These are phyloP conservation scores for Ambrosiella beaveri DNA, from an alignment of 2,329 filamentous ascomycete species.

Conservation along the genomic window DNA sequence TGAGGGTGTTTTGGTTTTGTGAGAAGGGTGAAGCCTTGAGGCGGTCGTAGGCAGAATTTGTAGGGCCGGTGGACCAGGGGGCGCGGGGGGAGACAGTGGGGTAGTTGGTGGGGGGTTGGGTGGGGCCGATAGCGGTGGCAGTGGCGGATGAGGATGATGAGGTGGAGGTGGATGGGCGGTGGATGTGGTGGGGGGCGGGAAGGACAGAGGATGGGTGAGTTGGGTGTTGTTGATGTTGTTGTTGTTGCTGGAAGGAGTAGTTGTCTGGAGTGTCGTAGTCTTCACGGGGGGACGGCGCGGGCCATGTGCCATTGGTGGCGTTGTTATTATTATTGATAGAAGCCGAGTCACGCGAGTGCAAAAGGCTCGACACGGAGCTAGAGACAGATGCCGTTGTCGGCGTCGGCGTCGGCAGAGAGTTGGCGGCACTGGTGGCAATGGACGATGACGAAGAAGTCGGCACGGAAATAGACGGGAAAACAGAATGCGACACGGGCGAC, in stretches of 20 bases:
- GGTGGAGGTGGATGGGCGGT: neutral
- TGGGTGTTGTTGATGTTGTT: slow-evolving; percentile 14
- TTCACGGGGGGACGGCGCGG: slow-evolving; percentile 23
- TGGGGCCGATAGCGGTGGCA: neutral
- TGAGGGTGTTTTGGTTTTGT: neutral
- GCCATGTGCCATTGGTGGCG: slow-evolving; percentile 15
- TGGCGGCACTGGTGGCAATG: neutral
- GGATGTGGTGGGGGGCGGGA: neutral
- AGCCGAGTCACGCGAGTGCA: slow-evolving; percentile 15
- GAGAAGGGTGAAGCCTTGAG: neutral
- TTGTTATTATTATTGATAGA: slow-evolving; percentile 8
- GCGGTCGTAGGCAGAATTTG: neutral
- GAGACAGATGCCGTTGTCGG: slow-evolving; percentile 2
- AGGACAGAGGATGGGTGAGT: neutral
- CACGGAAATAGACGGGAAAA: slow-evolving; percentile 4
- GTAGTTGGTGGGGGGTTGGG: neutral
- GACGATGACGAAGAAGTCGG: neutral
- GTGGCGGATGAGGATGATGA: neutral
- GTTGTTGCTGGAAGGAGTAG: slow-evolving; percentile 14
- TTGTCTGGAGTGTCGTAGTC: slow-evolving; percentile 24
- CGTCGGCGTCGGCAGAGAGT: neutral
- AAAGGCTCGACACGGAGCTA: slow-evolving; percentile 3
- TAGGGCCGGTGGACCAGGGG: slow-evolving; percentile 1
- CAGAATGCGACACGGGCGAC: slow-evolving; percentile 2
- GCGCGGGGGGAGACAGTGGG: neutral